Percentiles rank a stretch among this genome's conserved stretches.
Conservation (phyloP, 148 eudicot species). For the Rhododendron williamsianum region DNA sequence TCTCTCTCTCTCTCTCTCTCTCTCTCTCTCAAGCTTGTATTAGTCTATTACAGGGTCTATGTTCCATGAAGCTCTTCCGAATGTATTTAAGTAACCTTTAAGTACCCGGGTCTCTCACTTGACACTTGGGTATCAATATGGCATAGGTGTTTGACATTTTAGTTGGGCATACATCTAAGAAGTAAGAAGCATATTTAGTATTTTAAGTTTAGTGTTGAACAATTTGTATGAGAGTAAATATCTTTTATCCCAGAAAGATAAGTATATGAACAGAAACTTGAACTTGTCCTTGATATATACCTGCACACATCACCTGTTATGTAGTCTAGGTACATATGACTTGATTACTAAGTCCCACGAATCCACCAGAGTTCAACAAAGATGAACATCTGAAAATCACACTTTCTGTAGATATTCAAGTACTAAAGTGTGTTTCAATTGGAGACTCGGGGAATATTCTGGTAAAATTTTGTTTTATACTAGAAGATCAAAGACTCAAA, state of each 20-base stretch:
- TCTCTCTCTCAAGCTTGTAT: not conserved
- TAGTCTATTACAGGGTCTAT: not conserved
- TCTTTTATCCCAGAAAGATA: not conserved
- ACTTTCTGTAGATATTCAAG: not conserved
- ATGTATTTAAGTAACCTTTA: not conserved
- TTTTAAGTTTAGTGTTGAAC: not conserved
- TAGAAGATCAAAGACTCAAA: too few relatives aligned
- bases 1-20: conserved; percentile 9
- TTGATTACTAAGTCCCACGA: not conserved
- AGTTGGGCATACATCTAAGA: not conserved
- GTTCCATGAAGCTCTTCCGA: not conserved
- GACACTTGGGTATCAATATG: not conserved
- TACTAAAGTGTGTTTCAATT: not conserved
- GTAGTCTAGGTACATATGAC: not conserved
- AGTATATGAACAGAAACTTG: not conserved
- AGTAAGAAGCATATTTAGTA: not conserved
- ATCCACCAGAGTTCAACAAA: not conserved
- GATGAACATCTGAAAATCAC: not conserved
- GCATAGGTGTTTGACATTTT: not conserved
- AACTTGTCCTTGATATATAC: not conserved
- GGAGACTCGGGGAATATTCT: not conserved
- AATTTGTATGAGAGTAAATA: not conserved
- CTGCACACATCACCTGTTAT: not conserved
- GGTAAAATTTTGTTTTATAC: not conserved
- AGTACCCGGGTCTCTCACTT: not conserved